Evolutionary conservation across 208 protist species (phyloP).

Genomic region (Trypanosoma avium): DNA sequence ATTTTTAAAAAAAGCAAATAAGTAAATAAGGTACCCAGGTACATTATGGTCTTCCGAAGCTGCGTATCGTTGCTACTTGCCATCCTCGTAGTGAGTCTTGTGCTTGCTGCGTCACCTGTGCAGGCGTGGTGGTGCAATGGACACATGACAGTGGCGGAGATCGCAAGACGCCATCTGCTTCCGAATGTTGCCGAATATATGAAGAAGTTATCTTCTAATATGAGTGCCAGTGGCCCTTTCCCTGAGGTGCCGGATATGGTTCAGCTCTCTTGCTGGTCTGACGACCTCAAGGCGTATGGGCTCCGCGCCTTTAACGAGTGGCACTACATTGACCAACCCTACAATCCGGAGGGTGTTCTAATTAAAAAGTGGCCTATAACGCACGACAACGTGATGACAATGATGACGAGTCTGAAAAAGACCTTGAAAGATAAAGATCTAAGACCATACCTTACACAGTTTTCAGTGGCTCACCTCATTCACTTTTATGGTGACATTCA

Average conservation of each 20-base stretch:
- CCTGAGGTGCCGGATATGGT: slow-evolving; percentile 55
- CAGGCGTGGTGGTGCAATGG: slow-evolving; percentile 72
- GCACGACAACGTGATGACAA: slow-evolving; percentile 35
- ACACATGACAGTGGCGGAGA: slow-evolving; percentile 87
- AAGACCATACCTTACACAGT: slow-evolving; percentile 43
- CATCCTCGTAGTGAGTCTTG: slow-evolving; percentile 15
- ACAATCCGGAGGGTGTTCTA: slow-evolving; percentile 51
- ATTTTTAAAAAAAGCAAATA: too few relatives aligned
- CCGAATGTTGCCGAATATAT: slow-evolving; percentile 32
- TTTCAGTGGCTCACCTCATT: slow-evolving; percentile 71
- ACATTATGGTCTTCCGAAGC: too few relatives aligned
- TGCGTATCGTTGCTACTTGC: too few relatives aligned
- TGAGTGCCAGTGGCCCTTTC: slow-evolving; percentile 67
- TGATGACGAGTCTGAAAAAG: slow-evolving; percentile 24
- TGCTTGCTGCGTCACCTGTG: slow-evolving; percentile 15
- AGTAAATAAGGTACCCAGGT: too few relatives aligned
- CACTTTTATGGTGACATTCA: slow-evolving; percentile 89
- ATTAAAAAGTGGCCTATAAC: slow-evolving; percentile 26
- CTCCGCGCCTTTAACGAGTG: slow-evolving; percentile 63
- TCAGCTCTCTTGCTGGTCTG: slow-evolving; percentile 77
- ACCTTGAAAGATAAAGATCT: slow-evolving; percentile 19
- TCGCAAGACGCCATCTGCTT: slow-evolving; percentile 58
- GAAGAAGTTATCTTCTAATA: slow-evolving; percentile 26
- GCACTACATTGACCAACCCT: slow-evolving; percentile 75
- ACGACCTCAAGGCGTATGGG: slow-evolving; percentile 69